A percentile compares a stretch with the other conserved stretches of the same genome.
Conservation (phyloP, 2,329 filamentous ascomycete genomes). For the Neoscytalidium dimidiatum region DNA sequence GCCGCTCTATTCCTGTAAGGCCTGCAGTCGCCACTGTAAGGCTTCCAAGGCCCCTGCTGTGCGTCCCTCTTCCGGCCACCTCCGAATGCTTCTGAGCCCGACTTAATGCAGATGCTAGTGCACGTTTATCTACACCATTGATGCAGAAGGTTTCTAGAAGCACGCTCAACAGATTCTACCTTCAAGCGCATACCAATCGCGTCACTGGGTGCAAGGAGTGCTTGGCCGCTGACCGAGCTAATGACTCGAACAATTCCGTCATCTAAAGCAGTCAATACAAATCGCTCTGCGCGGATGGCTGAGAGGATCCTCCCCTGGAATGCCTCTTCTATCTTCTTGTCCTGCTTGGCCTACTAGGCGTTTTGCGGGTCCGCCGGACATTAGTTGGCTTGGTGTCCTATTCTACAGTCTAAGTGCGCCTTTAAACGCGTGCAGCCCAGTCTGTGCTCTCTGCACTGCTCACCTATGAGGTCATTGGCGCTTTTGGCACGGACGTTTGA, state of each 20-base stretch:
- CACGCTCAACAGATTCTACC: background rate
- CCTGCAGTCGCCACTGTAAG: background rate
- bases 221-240: too few relatives aligned
- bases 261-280: too few relatives aligned
- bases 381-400: too few relatives aligned
- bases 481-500: background rate
- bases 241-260: too few relatives aligned
- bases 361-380: background rate
- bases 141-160: background rate
- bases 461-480: background rate
- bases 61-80: background rate
- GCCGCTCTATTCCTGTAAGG: background rate
- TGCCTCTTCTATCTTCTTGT: background rate
- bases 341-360: background rate
- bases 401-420: background rate
- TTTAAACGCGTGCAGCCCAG: background rate
- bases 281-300: background rate
- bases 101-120: background rate
- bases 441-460: background rate
- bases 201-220: too few relatives aligned
- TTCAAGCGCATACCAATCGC: too few relatives aligned
- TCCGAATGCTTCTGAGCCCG: background rate
- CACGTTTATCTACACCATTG: background rate
- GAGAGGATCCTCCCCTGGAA: background rate
- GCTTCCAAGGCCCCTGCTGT: background rate